Conservation (phyloP, 331 rosid genomes). For the Rosa hybrid region DNA sequence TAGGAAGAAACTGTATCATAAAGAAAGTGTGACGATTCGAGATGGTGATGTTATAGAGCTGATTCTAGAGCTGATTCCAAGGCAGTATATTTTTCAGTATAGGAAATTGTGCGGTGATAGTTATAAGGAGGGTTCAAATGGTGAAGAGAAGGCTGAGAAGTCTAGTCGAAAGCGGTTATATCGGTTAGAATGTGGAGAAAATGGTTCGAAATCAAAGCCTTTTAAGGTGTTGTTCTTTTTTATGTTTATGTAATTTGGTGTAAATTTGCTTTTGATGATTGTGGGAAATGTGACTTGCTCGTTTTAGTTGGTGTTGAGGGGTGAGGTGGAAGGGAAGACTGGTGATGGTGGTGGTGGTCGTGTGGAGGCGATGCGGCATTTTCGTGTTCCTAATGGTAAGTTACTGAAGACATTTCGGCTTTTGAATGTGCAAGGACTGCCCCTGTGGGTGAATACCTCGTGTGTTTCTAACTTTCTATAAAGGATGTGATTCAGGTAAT, state of each 20-base stretch:
- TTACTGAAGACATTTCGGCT: constrained; percentile 72
- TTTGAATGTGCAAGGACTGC: constrained; percentile 71
- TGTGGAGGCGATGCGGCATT: constrained; percentile 63
- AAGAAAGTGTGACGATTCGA: constrained; percentile 39
- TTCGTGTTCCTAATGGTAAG: constrained; percentile 45
- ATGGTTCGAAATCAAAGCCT: constrained; percentile 25
- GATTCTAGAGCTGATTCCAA: constrained; percentile 95
- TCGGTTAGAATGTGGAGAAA: constrained; percentile 11
- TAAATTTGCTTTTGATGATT: not conserved
- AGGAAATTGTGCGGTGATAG: constrained; percentile 20
- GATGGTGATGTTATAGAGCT: constrained; percentile 73
- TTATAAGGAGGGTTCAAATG: constrained; percentile 25
- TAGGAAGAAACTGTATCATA: constrained; percentile 60
- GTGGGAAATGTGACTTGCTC: not conserved
- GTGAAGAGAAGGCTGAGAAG: constrained; percentile 28
- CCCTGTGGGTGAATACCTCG: constrained; percentile 82
- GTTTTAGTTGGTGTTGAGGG: constrained; percentile 26
- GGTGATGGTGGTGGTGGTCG: constrained; percentile 18
- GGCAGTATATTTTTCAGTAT: constrained; percentile 65
- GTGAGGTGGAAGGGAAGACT: constrained; percentile 5
- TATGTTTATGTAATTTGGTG: not conserved
- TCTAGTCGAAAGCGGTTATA: constrained; percentile 34
- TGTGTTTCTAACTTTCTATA: constrained; percentile 50
- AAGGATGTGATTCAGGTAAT: constrained; percentile 76
- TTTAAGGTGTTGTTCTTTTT: constrained; percentile 38